Evolutionary conservation across 495 filamentous ascomycete genomes (phyloP), one percentile per base, ranked within the genome.

Genomic region (Niebla homalea): DNA sequence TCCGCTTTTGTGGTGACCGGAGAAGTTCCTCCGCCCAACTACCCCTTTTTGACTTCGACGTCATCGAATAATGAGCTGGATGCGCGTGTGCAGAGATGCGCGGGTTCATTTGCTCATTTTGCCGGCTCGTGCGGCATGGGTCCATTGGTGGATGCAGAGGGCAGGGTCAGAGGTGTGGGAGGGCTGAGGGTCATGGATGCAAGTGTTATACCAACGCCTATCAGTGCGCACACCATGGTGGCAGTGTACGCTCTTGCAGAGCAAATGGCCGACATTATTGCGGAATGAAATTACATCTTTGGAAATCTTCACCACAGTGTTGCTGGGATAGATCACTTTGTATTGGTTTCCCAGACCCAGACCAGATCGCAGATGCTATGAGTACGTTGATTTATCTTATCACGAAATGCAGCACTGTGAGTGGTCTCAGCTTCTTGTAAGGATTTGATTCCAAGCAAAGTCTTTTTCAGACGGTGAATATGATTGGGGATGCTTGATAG

Each of bases 181-280:
- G 53, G 48, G 15, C 25, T 62, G 37, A 48, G 61, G 11, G 51
- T 63, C 14, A 54, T 58, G 3, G 61, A 63, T 51, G 54, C 59
- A 3, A 58, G 54, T n/a, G 57, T 60, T 5, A 43, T 64, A 4
- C 57, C 60, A 2, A 35, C 55, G 16, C 43, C 51, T 0, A 43
- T 63, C 6, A 43, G 44, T 0, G 55, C 51, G 3, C 60, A 63
- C 26, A 49, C 53, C 15, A 48, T 53, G 22, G 58, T 48, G 2
- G 35, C 53, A 16, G 53, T 61, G 1, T 63, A 55, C 42, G 60
- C 60, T 6, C 43, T 62, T 5, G 60, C 60, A 11, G 57, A 62
- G 39, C 60, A 60, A 37, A 53, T 52, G 1, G 60, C 50, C 29
- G 54, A 49, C 5, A 51, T 59, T 12, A 53, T n/a, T n/a, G n/a